Evolutionary conservation across 1,139 yeast species (phyloP).

Genomic region (Geotrichum histeridarum): DNA sequence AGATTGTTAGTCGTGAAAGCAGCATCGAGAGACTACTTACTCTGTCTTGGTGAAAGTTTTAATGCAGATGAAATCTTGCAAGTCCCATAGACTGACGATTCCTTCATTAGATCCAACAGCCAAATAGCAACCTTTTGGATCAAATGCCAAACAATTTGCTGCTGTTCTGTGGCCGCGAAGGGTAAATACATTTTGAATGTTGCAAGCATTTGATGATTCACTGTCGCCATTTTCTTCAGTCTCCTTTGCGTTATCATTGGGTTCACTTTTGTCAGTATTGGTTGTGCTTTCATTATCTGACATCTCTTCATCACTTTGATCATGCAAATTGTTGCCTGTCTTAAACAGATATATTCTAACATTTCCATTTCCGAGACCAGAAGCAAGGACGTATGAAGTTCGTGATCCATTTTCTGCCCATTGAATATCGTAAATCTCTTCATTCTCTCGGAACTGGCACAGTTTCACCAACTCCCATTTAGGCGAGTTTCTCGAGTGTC

Average conservation of each 20-base stretch:
- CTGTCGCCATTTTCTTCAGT: background rate
- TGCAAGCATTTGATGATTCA: too few species aligned
- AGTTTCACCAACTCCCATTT: conserved; percentile 20
- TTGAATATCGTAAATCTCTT: conserved; percentile 40
- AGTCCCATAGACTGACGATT: conserved; percentile 57
- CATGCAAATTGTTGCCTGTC: conserved; percentile 12
- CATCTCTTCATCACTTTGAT: background rate
- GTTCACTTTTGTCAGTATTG: background rate
- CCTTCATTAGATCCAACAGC: conserved; percentile 70
- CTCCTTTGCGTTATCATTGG: background rate
- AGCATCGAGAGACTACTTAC: conserved; percentile 1
- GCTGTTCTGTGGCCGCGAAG: conserved; percentile 52
- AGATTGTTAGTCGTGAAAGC: background rate
- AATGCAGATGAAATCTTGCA: conserved; percentile 44
- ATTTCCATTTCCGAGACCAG: conserved; percentile 38
- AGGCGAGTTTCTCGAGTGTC: background rate
- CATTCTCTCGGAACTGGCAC: conserved; percentile 24
- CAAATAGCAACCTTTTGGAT: conserved; percentile 53
- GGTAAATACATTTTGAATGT: conserved; percentile 28
- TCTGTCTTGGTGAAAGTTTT: conserved; percentile 47
- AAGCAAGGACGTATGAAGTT: conserved; percentile 27
- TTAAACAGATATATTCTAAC: conserved; percentile 29
- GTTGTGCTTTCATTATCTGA: background rate
- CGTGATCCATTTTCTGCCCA: conserved; percentile 31
- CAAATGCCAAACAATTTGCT: conserved; percentile 49